These are phyloP conservation scores for Sclerotinia sclerotiorum DNA, from an alignment of 2,329 filamentous ascomycete genomes.

Conservation along the genomic window DNA sequence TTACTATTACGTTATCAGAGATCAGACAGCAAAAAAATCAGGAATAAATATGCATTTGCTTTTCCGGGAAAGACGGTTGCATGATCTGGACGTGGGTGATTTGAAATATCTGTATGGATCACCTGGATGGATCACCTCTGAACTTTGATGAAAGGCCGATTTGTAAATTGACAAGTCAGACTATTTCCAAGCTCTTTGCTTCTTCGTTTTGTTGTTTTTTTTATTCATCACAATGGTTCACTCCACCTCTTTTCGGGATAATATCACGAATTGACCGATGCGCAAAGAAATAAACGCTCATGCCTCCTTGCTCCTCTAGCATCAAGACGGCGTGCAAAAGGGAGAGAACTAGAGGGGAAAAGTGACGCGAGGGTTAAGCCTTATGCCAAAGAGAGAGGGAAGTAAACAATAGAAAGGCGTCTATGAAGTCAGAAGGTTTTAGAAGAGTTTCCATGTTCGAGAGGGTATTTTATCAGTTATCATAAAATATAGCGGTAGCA, in stretches of 20 bases:
- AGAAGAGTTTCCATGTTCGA: not conserved
- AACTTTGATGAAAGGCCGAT: not conserved
- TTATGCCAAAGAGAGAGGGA: not conserved
- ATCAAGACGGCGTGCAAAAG: not conserved
- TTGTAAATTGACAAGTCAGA: not conserved
- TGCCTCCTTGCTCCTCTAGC: not conserved
- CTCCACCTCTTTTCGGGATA: conserved; percentile 3
- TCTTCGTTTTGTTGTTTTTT: not conserved
- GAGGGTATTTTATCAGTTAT: not conserved
- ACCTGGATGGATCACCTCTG: not conserved
- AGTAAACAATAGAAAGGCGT: too few species aligned
- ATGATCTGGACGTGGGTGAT: not conserved
- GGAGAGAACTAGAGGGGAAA: conserved; percentile 10
- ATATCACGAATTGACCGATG: not conserved
- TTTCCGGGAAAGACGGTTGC: conserved; percentile 8
- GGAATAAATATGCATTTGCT: conserved; percentile 2
- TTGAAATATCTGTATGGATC: conserved; percentile 5
- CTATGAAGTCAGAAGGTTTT: not conserved
- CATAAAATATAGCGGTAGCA: too few species aligned
- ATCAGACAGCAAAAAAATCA: not conserved
- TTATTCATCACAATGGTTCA: not conserved
- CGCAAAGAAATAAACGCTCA: not conserved
- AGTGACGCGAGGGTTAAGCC: conserved; percentile 1
- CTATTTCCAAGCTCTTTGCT: not conserved
- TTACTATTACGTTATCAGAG: not conserved